Percentiles rank a stretch among this genome's conserved stretches.
These are phyloP conservation scores for Spatholobus suberectus DNA, from an alignment of 306 rosid species.

Conservation along the genomic window DNA sequence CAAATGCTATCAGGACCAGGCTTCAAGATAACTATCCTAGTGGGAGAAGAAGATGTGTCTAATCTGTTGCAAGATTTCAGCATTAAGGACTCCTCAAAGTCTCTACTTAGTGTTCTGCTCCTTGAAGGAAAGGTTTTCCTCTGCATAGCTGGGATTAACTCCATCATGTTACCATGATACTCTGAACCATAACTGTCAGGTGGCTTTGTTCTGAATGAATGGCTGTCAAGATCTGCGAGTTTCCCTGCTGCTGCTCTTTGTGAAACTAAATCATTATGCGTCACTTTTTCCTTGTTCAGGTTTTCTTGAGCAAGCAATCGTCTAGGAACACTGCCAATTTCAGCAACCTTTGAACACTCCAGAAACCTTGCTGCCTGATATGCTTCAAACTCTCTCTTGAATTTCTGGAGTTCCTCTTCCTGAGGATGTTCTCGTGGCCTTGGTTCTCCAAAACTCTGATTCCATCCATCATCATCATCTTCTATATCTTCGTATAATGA, in stretches of 20 bases:
- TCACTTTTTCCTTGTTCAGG: conserved; percentile 56
- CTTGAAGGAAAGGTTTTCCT: conserved; percentile 56
- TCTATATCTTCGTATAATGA: conserved; percentile 51
- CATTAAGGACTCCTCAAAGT: conserved; percentile 73
- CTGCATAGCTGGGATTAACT: conserved; percentile 49
- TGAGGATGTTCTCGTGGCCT: conserved; percentile 91
- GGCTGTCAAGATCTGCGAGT: conserved; percentile 45
- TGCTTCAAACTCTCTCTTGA: conserved; percentile 95
- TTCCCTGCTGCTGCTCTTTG: conserved; percentile 48
- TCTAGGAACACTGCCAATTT: conserved; percentile 52
- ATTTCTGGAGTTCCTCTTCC: conserved; percentile 91
- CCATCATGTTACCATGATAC: conserved; percentile 45
- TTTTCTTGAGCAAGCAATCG: conserved; percentile 58
- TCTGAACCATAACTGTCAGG: conserved; percentile 42
- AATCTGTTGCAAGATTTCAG: conserved; percentile 52
- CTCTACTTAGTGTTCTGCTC: conserved; percentile 77
- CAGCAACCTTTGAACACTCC: conserved; percentile 78
- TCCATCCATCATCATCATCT: conserved; percentile 60
- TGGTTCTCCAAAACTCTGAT: conserved; percentile 57
- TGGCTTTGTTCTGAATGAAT: conserved; percentile 43
- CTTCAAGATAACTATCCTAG: conserved; percentile 85
- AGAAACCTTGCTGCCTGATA: conserved; percentile 85
- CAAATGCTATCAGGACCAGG: conserved; percentile 82
- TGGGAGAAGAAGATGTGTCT: conserved; percentile 57
- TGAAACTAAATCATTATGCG: conserved; percentile 48